A percentile compares a stretch with the other conserved stretches of the same genome.
These are phyloP conservation scores for Kurtzmaniella quercitrusa DNA, from an alignment of 1,139 yeast genomes.

Conservation along the genomic window DNA sequence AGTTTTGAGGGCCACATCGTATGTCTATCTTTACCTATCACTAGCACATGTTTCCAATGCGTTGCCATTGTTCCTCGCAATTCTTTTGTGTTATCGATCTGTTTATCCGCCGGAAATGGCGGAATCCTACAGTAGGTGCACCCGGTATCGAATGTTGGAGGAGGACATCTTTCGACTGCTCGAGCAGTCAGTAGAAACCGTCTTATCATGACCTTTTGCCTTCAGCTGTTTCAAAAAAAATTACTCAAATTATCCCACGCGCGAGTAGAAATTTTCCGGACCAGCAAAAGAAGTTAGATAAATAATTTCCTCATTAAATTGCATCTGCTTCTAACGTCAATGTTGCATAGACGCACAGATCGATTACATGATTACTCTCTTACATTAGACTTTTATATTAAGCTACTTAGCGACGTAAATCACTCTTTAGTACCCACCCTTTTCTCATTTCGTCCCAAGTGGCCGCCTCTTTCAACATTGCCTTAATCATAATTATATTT, in stretches of 20 bases:
- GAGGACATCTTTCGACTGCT: slow-evolving; percentile 35
- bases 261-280: not conserved
- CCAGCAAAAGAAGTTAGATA: not conserved
- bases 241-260: not conserved
- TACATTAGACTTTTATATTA: not conserved
- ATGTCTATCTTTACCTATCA: slow-evolving; percentile 34
- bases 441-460: slow-evolving; percentile 54
- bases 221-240: not conserved
- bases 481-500: slow-evolving; percentile 61
- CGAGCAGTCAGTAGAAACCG: not conserved
- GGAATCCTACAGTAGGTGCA: slow-evolving; percentile 55
- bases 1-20: slow-evolving; percentile 55
- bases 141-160: slow-evolving; percentile 53
- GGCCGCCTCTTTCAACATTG: slow-evolving; percentile 67
- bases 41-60: slow-evolving; percentile 54
- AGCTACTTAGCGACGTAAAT: slow-evolving; percentile 23
- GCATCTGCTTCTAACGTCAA: not conserved
- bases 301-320: not conserved
- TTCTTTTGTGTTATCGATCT: slow-evolving; percentile 34
- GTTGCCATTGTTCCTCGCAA: slow-evolving; percentile 45
- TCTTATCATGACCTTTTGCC: not conserved
- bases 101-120: slow-evolving; percentile 35
- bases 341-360: not conserved
- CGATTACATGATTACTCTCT: not conserved
- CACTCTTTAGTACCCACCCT: slow-evolving; percentile 66